Percentiles rank a stretch among this genome's conserved stretches.
phyloP scores from a whole-genome alignment of 768 basidiomycete genomes.

The Xerocomellus chrysenteron region DNA sequence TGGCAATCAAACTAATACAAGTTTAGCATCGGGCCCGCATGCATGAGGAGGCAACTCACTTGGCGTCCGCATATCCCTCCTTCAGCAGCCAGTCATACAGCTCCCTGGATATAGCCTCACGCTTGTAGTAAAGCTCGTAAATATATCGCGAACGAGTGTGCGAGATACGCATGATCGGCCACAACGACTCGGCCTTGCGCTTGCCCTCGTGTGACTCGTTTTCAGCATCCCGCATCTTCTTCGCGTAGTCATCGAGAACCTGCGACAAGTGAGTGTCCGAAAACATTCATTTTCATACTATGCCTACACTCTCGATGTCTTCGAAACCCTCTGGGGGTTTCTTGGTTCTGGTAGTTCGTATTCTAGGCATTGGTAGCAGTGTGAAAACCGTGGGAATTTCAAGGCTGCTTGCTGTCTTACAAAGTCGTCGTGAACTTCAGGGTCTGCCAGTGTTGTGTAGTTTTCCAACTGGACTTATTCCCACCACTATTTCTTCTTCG shows the following conservation, averaged over 20 bases:
- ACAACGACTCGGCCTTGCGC: constrained; percentile 86
- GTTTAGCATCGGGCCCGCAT: constrained; percentile 5
- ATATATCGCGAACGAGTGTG: constrained; percentile 96
- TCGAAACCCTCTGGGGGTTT: constrained; percentile 94
- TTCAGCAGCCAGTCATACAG: constrained; percentile 98
- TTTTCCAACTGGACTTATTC: too few species aligned
- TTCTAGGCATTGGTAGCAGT: constrained; percentile 74
- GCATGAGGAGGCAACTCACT: constrained; percentile 53
- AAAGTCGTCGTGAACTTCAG: too few species aligned
- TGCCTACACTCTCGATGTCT: constrained; percentile 78
- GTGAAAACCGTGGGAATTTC: constrained; percentile 20
- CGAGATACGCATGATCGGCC: constrained; percentile 98
- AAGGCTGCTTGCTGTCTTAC: background rate
- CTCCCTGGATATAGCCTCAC: constrained; percentile 89
- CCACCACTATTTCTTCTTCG: too few species aligned
- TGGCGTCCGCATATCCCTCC: constrained; percentile 94
- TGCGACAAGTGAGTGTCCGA: constrained; percentile 31
- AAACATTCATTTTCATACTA: background rate
- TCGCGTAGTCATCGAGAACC: constrained; percentile 97
- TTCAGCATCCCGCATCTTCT: constrained; percentile 99
- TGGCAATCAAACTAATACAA: constrained; percentile 79
- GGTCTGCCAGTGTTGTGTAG: too few species aligned
- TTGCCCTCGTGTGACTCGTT: constrained; percentile 99
- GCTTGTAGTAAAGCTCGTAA: constrained; percentile 98
- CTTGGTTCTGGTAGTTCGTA: constrained; percentile 90